Evolutionary conservation across 2,329 filamentous ascomycete species (phyloP).

Genomic region (Chaetothyriales sp.): DNA sequence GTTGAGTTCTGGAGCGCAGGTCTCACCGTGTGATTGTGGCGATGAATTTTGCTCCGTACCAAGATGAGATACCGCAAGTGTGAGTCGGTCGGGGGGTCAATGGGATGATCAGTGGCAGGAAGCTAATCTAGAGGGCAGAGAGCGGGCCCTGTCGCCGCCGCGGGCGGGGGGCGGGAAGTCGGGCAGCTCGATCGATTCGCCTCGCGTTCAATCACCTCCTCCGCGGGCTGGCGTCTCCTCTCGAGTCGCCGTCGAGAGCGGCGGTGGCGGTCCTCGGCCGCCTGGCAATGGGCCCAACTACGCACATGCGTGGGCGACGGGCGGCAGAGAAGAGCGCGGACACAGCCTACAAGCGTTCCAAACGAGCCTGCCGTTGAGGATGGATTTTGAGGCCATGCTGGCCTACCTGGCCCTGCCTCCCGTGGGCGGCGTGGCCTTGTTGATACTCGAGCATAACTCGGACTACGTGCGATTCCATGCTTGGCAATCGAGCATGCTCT

Average conservation of each 20-base stretch:
- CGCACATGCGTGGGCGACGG: constrained; percentile 22
- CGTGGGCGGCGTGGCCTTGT: constrained; percentile 66
- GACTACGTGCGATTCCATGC: constrained; percentile 97
- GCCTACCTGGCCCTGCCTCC: constrained; percentile 81
- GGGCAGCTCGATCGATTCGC: constrained; percentile 37
- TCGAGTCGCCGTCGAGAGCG: constrained; percentile 29
- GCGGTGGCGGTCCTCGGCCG: constrained; percentile 26
- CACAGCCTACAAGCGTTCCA: constrained; percentile 68
- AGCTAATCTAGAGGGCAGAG: constrained; percentile 26
- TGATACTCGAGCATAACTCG: constrained; percentile 84
- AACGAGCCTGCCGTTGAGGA: constrained; percentile 70
- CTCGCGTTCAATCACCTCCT: constrained; percentile 32
- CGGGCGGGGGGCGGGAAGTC: constrained; percentile 26
- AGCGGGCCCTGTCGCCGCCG: constrained; percentile 65
- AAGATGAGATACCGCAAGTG: constrained; percentile 74
- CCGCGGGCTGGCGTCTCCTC: constrained; percentile 27
- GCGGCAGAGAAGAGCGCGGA: constrained; percentile 31
- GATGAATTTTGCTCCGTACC: constrained; percentile 96
- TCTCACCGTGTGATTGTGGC: constrained; percentile 12
- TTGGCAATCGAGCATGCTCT: constrained; percentile 81
- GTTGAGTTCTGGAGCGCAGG: not conserved
- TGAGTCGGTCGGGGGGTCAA: constrained; percentile 4
- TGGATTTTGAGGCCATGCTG: constrained; percentile 81
- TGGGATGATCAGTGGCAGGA: not conserved
- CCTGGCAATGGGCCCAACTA: constrained; percentile 22